These are phyloP conservation scores for Aspergillus floridensis DNA, from an alignment of 2,329 filamentous ascomycete genomes.

Conservation along the genomic window DNA sequence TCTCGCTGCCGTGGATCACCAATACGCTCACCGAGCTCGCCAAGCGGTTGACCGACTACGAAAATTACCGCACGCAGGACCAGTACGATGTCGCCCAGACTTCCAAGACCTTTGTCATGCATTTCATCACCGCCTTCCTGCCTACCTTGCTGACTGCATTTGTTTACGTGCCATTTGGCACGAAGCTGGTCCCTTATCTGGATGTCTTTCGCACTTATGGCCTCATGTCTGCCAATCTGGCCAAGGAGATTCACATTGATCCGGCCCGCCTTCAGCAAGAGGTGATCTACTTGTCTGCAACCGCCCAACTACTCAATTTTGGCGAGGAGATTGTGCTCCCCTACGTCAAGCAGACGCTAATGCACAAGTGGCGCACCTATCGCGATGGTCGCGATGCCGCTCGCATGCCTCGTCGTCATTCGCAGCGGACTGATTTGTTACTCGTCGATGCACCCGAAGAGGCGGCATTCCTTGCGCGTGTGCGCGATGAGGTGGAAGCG, in stretches of 20 bases:
- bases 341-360: constrained; percentile 74
- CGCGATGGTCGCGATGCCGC: constrained; percentile 29
- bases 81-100: constrained; percentile 80
- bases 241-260: constrained; percentile 74
- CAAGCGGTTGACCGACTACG: constrained; percentile 71
- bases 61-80: constrained; percentile 90
- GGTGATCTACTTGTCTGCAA: constrained; percentile 94
- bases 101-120: constrained; percentile 90
- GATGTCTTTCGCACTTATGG: constrained; percentile 70
- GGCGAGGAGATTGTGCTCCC: constrained; percentile 81
- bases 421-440: constrained; percentile 45
- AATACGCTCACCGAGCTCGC: constrained; percentile 73
- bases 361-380: constrained; percentile 62
- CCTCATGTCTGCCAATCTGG: constrained; percentile 28
- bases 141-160: constrained; percentile 91
- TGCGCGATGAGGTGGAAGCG: constrained; percentile 78
- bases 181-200: constrained; percentile 78
- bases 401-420: constrained; percentile 29
- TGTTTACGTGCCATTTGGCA: constrained; percentile 89
- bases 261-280: constrained; percentile 80
- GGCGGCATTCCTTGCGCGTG: constrained; percentile 72
- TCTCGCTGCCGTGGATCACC: constrained; percentile 74
- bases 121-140: constrained; percentile 94
- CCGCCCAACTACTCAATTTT: constrained; percentile 86
- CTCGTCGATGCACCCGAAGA: constrained; percentile 72